These are phyloP conservation scores for Cordia subcordata DNA, from an alignment of 257 asterid genomes.

Conservation along the genomic window DNA sequence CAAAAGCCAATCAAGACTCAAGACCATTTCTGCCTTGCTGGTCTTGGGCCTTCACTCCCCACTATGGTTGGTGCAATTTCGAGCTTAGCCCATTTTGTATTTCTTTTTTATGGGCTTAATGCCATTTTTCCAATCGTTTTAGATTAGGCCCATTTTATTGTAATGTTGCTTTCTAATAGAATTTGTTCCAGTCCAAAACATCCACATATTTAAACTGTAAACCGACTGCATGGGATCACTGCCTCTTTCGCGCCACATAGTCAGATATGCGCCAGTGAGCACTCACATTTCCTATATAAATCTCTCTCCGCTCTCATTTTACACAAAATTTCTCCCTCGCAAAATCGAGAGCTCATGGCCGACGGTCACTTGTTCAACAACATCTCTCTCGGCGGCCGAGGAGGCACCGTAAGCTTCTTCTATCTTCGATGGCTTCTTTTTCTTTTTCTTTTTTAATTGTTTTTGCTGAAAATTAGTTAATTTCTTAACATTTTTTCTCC, in stretches of 20 bases:
- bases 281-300: background rate
- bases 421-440: background rate
- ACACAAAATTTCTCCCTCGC: background rate
- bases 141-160: too few relatives aligned
- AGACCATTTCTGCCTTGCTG: too few relatives aligned
- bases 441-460: background rate
- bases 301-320: background rate
- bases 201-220: too few relatives aligned
- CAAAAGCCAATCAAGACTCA: too few relatives aligned
- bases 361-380: constrained; percentile 78
- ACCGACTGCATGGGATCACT: background rate
- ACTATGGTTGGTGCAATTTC: too few relatives aligned
- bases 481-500: background rate
- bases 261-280: background rate
- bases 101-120: too few relatives aligned
- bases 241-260: constrained; percentile 17
- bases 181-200: too few relatives aligned
- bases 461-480: background rate
- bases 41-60: too few relatives aligned
- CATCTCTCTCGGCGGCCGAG: constrained; percentile 87
- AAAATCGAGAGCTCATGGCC: constrained; percentile 34
- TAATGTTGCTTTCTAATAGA: too few relatives aligned
- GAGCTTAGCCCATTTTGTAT: too few relatives aligned
- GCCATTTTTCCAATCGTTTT: background rate
- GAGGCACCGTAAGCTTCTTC: constrained; percentile 60